phyloP scores from a whole-genome alignment of 345 rosid species.

The Syzygium oleosum region DNA sequence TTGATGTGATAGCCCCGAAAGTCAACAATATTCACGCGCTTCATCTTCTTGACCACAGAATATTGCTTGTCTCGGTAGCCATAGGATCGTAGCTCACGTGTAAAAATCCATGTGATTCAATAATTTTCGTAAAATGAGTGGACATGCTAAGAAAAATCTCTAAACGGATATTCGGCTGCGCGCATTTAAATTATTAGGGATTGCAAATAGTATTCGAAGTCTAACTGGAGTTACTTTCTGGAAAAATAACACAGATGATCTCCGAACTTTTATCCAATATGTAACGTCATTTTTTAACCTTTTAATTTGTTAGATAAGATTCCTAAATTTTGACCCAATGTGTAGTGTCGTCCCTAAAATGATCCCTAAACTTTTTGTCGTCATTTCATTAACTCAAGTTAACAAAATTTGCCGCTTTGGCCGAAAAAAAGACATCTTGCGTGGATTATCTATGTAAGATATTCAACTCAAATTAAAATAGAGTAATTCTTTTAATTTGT shows the following conservation, averaged over 20 bases:
- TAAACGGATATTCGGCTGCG: too few species aligned
- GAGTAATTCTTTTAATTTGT: not conserved
- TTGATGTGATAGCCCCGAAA: not conserved
- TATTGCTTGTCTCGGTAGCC: not conserved
- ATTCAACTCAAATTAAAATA: not conserved
- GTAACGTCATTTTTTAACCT: rapidly evolving
- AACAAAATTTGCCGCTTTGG: not conserved
- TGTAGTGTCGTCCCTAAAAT: not conserved
- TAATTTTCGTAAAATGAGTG: not conserved
- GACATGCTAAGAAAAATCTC: not conserved
- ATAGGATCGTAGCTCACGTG: not conserved
- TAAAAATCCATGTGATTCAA: not conserved
- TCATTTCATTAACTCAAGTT: not conserved
- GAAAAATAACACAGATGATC: not conserved
- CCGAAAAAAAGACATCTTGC: rapidly evolving
- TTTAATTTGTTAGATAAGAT: rapidly evolving
- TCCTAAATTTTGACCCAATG: not conserved
- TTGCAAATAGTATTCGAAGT: too few species aligned
- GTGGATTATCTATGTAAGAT: not conserved
- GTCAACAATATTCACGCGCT: not conserved
- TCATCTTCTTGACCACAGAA: not conserved
- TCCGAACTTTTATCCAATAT: not conserved
- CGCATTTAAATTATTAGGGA: not conserved
- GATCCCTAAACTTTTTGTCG: not conserved
- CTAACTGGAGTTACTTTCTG: not conserved